phyloP scores from a whole-genome alignment of 2,329 filamentous ascomycete genomes.

The Corynespora cassiicola region DNA sequence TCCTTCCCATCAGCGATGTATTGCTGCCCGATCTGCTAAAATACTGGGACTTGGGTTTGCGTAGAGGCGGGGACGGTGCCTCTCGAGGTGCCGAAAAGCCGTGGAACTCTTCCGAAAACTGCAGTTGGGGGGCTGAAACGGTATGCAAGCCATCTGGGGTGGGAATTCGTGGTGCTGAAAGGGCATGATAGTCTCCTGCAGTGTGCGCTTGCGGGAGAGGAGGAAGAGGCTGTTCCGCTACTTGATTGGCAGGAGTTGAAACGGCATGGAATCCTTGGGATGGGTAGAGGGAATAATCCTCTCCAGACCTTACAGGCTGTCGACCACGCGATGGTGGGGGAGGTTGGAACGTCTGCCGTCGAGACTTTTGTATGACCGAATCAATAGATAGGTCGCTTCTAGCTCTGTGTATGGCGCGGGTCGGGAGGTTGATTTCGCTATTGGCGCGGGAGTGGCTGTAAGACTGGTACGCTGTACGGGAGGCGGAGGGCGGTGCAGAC shows the following conservation, averaged over 20 bases:
- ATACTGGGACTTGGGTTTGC: too few relatives aligned
- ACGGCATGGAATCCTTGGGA: constrained; percentile 7
- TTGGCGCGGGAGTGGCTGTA: constrained; percentile 13
- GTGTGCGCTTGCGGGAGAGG: too few relatives aligned
- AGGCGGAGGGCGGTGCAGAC: constrained; percentile 7
- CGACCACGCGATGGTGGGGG: constrained; percentile 2
- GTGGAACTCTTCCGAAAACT: too few relatives aligned
- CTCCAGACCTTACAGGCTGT: not conserved
- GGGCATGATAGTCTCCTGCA: constrained; percentile 18
- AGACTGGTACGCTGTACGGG: constrained; percentile 7
- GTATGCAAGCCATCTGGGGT: not conserved
- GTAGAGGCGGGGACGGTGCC: too few relatives aligned
- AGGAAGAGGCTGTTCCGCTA: too few relatives aligned
- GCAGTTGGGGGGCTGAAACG: too few relatives aligned
- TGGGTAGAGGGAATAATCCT: constrained; percentile 2
- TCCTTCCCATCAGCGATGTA: too few relatives aligned
- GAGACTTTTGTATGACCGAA: constrained; percentile 29
- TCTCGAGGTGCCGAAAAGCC: too few relatives aligned
- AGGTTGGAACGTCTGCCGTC: constrained; percentile 13
- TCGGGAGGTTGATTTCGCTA: constrained; percentile 13
- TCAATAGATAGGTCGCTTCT: constrained; percentile 28
- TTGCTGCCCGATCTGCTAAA: too few relatives aligned
- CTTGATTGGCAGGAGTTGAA: too few relatives aligned
- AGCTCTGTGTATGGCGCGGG: constrained; percentile 12
- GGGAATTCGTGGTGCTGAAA: constrained; percentile 4